phyloP scores from a whole-genome alignment of 2,329 filamentous ascomycete species.

The Pseudogymnoascus sp. region DNA sequence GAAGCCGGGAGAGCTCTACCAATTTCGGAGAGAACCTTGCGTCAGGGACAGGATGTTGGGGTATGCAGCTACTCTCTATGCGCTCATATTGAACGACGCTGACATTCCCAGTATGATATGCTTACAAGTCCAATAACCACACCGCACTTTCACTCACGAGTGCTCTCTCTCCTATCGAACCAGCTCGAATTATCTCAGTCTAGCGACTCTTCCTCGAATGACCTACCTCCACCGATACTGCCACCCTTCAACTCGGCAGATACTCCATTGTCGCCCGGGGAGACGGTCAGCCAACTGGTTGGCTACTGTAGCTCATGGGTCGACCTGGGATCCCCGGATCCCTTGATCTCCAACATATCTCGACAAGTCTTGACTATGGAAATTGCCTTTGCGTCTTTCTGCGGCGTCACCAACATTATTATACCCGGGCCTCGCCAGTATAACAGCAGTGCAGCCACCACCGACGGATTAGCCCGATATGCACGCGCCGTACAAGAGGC shows the following conservation, averaged over 20 bases:
- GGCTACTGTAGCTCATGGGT: constrained; percentile 87
- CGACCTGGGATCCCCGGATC: constrained; percentile 74
- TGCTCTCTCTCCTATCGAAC: constrained; percentile 51
- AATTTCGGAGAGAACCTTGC: constrained; percentile 55
- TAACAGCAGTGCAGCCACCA: constrained; percentile 41
- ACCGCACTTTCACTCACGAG: constrained; percentile 57
- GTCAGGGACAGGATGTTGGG: constrained; percentile 58
- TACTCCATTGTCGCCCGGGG: constrained; percentile 61
- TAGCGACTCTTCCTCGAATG: constrained; percentile 32
- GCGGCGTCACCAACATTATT: constrained; percentile 75
- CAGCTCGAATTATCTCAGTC: constrained; percentile 38
- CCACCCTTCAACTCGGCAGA: constrained; percentile 71
- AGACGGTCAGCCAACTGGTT: constrained; percentile 63
- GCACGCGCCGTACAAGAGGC: constrained; percentile 76
- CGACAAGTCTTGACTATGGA: constrained; percentile 85
- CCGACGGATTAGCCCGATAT: constrained; percentile 60
- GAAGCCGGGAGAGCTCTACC: constrained; percentile 51
- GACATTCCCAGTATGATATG: constrained; percentile 58
- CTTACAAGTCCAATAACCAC: constrained; percentile 73
- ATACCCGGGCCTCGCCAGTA: constrained; percentile 67
- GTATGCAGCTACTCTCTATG: constrained; percentile 38
- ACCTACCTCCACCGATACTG: constrained; percentile 46
- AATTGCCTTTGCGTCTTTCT: constrained; percentile 91
- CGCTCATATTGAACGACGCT: constrained; percentile 17
- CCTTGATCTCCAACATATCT: constrained; percentile 75